phyloP scores from a whole-genome alignment of 1,139 yeast species.

The Magnusiomyces ingens region DNA sequence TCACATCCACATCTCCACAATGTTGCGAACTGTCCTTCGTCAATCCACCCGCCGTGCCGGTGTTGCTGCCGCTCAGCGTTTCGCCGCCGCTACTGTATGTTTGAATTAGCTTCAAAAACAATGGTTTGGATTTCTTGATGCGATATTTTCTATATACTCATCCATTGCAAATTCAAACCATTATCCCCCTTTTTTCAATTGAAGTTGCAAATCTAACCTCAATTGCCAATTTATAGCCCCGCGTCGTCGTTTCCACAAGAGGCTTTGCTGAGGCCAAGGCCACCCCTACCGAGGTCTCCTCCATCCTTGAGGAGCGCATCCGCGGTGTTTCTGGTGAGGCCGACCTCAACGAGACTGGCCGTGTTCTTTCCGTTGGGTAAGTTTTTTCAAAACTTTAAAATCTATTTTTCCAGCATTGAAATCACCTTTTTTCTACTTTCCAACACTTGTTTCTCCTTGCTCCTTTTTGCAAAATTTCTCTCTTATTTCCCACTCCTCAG shows the following conservation, averaged over 20 bases:
- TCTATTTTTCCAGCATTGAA: not conserved
- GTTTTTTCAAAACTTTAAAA: constrained; percentile 29
- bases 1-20: constrained; percentile 19
- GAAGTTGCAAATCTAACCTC: not conserved
- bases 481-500: not conserved
- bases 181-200: not conserved
- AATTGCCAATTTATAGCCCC: constrained; percentile 15
- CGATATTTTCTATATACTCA: no score
- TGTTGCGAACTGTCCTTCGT: constrained; percentile 39
- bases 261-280: constrained; percentile 91
- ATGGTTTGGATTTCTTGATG: no score
- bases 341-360: constrained; percentile 98
- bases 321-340: constrained; percentile 98
- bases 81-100: constrained; percentile 28
- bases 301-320: constrained; percentile 98
- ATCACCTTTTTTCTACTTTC: not conserved
- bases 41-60: constrained; percentile 37
- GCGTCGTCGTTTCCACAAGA: constrained; percentile 31
- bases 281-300: constrained; percentile 98
- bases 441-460: not conserved
- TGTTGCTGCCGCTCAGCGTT: constrained; percentile 33
- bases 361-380: constrained; percentile 95
- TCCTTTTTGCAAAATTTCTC: not conserved
- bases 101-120: not conserved
- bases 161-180: no score